Evolutionary conservation across 768 basidiomycete species (phyloP).

Genomic region (Floccularia luteovirens): DNA sequence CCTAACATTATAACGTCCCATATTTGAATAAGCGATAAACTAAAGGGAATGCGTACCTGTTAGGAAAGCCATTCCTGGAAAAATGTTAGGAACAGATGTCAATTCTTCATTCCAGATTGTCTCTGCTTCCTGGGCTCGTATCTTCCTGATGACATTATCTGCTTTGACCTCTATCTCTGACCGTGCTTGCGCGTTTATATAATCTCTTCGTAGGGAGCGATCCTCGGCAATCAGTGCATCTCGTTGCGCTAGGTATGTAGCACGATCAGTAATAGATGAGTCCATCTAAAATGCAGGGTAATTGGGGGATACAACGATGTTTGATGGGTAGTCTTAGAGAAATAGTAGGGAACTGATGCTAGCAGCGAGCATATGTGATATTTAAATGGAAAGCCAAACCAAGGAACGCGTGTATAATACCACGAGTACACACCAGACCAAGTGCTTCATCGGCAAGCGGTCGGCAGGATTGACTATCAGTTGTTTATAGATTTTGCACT

Average conservation of each 20-base stretch:
- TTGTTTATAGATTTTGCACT: no score
- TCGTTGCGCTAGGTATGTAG: slow-evolving; percentile 22
- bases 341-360: no score
- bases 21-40: not conserved
- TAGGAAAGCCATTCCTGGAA: slow-evolving; percentile 75
- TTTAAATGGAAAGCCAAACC: no score
- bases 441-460: no score
- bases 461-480: no score
- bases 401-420: no score
- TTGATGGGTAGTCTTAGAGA: no score
- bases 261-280: slow-evolving; percentile 10
- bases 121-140: slow-evolving; percentile 46
- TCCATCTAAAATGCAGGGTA: no score
- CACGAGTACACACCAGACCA: no score
- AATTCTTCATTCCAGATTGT: slow-evolving; percentile 54
- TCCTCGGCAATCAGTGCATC: slow-evolving; percentile 33
- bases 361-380: no score
- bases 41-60: slow-evolving; percentile 35
- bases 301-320: no score
- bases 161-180: slow-evolving; percentile 39
- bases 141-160: slow-evolving; percentile 44
- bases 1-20: slow-evolving; percentile 22
- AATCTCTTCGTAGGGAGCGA: slow-evolving; percentile 44
- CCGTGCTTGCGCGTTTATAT: slow-evolving; percentile 16
- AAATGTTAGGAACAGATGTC: slow-evolving; percentile 49